Base-by-base conservation (phyloP, 495 filamentous ascomycete species). In the Neurospora tetrasperma region DNA sequence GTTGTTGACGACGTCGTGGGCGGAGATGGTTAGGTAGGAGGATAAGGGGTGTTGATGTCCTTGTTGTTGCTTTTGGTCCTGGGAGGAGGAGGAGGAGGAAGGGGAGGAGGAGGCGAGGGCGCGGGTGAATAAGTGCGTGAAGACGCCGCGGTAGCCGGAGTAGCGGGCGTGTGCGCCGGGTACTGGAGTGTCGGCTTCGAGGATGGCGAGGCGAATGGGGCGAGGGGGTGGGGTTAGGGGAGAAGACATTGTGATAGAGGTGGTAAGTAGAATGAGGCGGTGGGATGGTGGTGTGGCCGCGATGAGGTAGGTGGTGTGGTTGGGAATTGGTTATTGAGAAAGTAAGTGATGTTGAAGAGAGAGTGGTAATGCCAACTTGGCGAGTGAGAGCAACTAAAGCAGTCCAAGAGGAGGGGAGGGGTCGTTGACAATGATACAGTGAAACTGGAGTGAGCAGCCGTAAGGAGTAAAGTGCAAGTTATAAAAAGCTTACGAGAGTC, bases 181-280 rank as follows among this genome's bases (percentile, higher is more conserved):
- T 18, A 89, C 79, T 2, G 92, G 92, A 7, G 87, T 91, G 82
- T 94, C 94, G 81, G 91, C 90, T 85, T 95, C 93, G 72, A 97
- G 89, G 74, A 97, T 85, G 44, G 93, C 93, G 75, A 97, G 92
- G 71, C 92, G 91, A 75, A 95, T 82, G 31, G 91, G 91, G 41
- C 20, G 74, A 38, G 59, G 72, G 72, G 75, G 38, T 73, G 72
- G 70, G 78, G 77, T 79, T 80, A 5, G 23, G 12, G 48, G 16
- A 5, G 48, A 31, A 3, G 48, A 31, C 48, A 59, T 59, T 11
- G 4, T 48, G 2, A 31, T 31, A 0, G 48, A 69, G 8, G 42
- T 39, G 39, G 39, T 39, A 23, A 23, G 23, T 0, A 23, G 23
- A 1, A 23, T n/a, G n/a, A n/a, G 27, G 35, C 10, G 62, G 18